Percentiles rank a stretch among this genome's conserved stretches.
Conservation (phyloP, 1,139 yeast species). For the Tardiomyces blankii region DNA sequence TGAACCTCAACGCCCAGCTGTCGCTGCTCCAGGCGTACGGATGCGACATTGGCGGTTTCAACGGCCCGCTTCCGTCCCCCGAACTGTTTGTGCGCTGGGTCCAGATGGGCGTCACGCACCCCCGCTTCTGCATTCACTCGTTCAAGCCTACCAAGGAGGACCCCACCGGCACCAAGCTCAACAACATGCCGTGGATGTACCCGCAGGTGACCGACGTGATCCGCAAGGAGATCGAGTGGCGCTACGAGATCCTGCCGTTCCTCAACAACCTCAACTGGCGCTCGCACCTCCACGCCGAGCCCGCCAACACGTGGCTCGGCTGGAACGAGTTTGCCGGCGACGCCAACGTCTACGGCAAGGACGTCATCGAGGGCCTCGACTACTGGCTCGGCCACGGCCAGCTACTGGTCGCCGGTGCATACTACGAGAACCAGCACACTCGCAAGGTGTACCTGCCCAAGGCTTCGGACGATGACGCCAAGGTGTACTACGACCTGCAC, state of each 20-base stretch:
- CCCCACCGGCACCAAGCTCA: not conserved
- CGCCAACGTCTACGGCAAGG: slow-evolving; percentile 1
- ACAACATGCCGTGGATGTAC: slow-evolving; percentile 6
- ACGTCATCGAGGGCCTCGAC: slow-evolving; percentile 3
- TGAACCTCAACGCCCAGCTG: slow-evolving; percentile 4
- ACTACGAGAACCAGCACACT: not conserved
- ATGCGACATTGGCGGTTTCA: slow-evolving; percentile 5
- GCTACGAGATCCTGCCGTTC: slow-evolving; percentile 5
- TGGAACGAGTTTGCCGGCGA: slow-evolving; percentile 3
- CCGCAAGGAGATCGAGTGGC: slow-evolving; percentile 2
- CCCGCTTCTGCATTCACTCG: slow-evolving; percentile 5
- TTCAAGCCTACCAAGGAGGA: not conserved
- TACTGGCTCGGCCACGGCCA: slow-evolving; percentile 6
- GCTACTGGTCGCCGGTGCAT: slow-evolving; percentile 3
- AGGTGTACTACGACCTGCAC: not conserved
- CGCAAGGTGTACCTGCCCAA: slow-evolving; percentile 3
- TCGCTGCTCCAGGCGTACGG: slow-evolving; percentile 4
- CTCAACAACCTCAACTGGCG: slow-evolving; percentile 5
- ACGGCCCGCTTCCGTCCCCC: slow-evolving; percentile 3
- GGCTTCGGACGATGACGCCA: not conserved
- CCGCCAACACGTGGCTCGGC: slow-evolving; percentile 5
- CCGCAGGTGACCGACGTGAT: slow-evolving; percentile 2
- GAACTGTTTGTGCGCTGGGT: slow-evolving; percentile 6
- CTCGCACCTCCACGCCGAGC: slow-evolving; percentile 2
- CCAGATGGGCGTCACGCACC: slow-evolving; percentile 3